Conservation (phyloP, 306 rosid genomes). For the Nissolia schottii region DNA sequence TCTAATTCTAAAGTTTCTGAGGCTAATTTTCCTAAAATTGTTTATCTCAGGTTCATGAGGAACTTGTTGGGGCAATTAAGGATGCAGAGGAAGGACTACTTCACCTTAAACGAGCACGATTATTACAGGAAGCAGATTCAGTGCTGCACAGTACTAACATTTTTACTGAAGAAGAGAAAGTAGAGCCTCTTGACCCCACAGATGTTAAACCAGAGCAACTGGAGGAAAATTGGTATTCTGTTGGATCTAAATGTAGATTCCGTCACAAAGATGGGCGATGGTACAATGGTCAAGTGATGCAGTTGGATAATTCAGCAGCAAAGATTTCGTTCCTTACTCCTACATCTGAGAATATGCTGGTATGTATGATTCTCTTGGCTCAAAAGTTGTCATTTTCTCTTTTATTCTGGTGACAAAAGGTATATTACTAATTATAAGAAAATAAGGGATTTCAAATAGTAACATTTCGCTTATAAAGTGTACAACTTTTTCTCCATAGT, state of each 20-base stretch:
- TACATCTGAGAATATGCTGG: conserved; percentile 84
- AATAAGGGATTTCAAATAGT: conserved; percentile 9
- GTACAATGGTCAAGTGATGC: conserved; percentile 74
- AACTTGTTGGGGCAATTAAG: conserved; percentile 78
- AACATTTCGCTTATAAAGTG: not conserved
- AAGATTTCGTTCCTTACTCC: conserved; percentile 86
- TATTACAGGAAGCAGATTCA: conserved; percentile 70
- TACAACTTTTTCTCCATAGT: not conserved
- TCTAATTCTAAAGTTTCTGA: not conserved
- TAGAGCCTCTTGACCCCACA: conserved; percentile 47
- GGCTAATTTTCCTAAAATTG: conserved; percentile 3
- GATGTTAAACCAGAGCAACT: conserved; percentile 54
- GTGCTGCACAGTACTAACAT: conserved; percentile 33
- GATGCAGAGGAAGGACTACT: conserved; percentile 91
- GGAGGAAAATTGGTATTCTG: conserved; percentile 43
- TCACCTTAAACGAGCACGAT: conserved; percentile 73
- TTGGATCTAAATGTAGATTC: conserved; percentile 91
- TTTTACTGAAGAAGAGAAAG: conserved; percentile 47
- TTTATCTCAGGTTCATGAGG: conserved; percentile 63
- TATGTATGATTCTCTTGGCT: conserved; percentile 27
- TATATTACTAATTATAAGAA: conserved; percentile 8
- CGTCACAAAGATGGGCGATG: conserved; percentile 88
- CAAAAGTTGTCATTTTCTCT: conserved; percentile 6
- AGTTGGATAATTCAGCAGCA: conserved; percentile 53
- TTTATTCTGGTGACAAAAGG: not conserved